Base-by-base conservation (phyloP, 495 filamentous ascomycete species). In the Alectoria sarmentosa region DNA sequence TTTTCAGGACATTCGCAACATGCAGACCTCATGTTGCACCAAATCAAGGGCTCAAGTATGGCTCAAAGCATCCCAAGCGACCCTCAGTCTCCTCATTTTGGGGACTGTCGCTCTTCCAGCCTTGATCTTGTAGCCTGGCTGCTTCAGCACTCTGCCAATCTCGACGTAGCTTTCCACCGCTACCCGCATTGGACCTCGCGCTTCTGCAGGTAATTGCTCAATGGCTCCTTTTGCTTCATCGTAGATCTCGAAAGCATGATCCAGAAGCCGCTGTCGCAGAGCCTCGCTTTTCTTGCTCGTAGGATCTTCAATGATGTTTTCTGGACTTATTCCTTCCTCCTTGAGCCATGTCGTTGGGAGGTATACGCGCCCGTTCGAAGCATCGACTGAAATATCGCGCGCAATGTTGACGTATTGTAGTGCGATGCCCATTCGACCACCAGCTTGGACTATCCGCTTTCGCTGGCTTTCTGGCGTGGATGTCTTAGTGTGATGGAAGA, bases 131-230 rank as follows among this genome's bases (percentile, higher is more conserved):
- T 77, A 78, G 21, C 73, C 71, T 55, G 72, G 71, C 60, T 76
- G 74, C 56, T 73, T 71, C 58, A 86, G 71, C 60, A 86, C 80
- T 44, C 85, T 72, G 19, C 85, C 87, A 71, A 89, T 90, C 69
- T 88, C 86, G 81, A 90, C 86, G 65, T 90, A 90, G 66, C 84
- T 87, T 73, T 89, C 86, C 0, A 89, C 83, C 5, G 85, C 86
- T 13, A 88, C 85, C 37, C 82, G 75, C 72, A 89, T 79, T 4
- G 86, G 84, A 7, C 79, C 82, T 61, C 82, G 76, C 7, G 80
- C 81, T 60, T 82, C 80, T 0, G 36, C 15, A 7, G 87, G 87
- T 15, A 90, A 70, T 65, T 79, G 64, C 54, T 83, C 76, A 69
- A 90, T 86, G 1, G 79, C 78, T 1, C 49, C 68, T 60, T 78